A percentile compares a stretch with the other conserved stretches of the same genome.
Conservation (phyloP, 2,329 filamentous ascomycete genomes). For the Stromatinia cepivora region DNA sequence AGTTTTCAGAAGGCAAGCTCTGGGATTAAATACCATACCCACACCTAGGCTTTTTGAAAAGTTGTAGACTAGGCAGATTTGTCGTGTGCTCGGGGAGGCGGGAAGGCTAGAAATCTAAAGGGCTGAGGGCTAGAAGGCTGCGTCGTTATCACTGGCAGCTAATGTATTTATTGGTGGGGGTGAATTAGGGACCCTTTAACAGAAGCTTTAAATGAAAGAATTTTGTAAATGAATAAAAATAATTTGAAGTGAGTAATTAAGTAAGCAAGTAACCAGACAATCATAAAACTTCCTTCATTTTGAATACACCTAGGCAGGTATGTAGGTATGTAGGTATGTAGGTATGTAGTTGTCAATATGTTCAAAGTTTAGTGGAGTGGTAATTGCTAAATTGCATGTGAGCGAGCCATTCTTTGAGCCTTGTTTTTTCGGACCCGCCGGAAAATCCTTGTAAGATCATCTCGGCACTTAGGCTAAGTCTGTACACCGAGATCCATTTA, state of each 20-base stretch:
- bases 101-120: background rate
- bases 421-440: too few species aligned
- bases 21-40: slow-evolving; percentile 7
- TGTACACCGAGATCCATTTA: background rate
- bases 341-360: too few species aligned
- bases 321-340: too few species aligned
- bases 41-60: background rate
- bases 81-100: slow-evolving; percentile 18
- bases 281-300: too few species aligned
- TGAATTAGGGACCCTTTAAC: background rate
- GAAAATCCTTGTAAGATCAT: background rate
- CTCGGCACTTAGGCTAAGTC: background rate
- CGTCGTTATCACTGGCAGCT: slow-evolving; percentile 8
- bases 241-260: background rate
- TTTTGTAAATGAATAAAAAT: background rate
- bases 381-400: background rate
- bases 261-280: too few species aligned
- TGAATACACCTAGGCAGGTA: too few species aligned
- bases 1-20: background rate
- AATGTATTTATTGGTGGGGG: background rate
- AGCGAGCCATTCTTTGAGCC: background rate
- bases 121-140: background rate
- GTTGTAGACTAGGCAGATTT: slow-evolving; percentile 1
- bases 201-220: background rate
- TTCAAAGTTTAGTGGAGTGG: too few species aligned